phyloP scores from a whole-genome alignment of 2,329 filamentous ascomycete genomes.

The Epichloe baconii region DNA sequence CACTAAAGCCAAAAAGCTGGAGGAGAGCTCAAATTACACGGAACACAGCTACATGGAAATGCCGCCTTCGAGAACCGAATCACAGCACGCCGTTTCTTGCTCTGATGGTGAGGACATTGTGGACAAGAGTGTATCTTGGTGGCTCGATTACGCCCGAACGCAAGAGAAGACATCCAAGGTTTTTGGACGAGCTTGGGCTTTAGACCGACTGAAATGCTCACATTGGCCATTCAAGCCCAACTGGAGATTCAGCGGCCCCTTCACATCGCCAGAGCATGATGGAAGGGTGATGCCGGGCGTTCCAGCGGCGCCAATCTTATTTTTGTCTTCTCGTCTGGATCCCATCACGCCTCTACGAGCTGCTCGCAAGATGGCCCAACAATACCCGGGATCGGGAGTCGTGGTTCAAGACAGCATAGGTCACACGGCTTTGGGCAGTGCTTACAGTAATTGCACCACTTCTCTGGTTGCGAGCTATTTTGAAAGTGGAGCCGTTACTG shows the following conservation, averaged over 20 bases:
- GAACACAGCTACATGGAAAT: background rate
- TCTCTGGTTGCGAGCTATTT: background rate
- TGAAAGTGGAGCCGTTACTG: background rate
- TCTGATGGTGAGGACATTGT: constrained; percentile 17
- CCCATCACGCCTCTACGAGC: constrained; percentile 28
- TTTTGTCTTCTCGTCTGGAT: constrained; percentile 27
- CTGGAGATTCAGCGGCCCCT: constrained; percentile 24
- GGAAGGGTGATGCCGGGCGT: constrained; percentile 12
- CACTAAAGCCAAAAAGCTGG: constrained; percentile 8
- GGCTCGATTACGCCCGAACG: constrained; percentile 11
- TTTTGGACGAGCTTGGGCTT: constrained; percentile 20
- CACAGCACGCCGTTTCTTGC: constrained; percentile 14
- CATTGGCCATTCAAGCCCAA: constrained; percentile 22
- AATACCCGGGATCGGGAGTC: constrained; percentile 10
- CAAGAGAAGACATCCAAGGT: constrained; percentile 15
- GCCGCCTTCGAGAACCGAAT: background rate
- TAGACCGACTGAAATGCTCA: constrained; percentile 23
- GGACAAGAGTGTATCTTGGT: constrained; percentile 9
- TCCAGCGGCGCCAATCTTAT: constrained; percentile 28
- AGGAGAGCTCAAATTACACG: constrained; percentile 1
- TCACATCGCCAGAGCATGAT: constrained; percentile 11
- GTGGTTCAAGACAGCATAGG: constrained; percentile 10
- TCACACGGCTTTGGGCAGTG: constrained; percentile 4
- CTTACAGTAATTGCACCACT: background rate
- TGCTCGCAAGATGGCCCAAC: constrained; percentile 5